Percentiles rank a stretch among this genome's conserved stretches.
These are phyloP conservation scores for Talaromyces borbonicus DNA, from an alignment of 495 filamentous ascomycete genomes.

Conservation along the genomic window DNA sequence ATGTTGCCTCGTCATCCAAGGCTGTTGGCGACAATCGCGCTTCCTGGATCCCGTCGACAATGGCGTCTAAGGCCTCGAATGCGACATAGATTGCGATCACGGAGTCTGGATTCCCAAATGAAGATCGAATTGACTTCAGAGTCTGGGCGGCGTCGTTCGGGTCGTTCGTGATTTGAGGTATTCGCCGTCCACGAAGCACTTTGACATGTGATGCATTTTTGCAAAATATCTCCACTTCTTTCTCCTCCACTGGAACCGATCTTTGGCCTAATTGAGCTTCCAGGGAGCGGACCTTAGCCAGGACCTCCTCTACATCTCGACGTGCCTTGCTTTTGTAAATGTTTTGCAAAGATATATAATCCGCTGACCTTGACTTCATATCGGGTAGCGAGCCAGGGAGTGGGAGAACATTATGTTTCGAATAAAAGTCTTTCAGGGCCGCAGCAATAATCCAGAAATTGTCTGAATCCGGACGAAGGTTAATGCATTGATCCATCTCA, in stretches of 20 bases:
- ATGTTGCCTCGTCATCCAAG: slow-evolving; percentile 26
- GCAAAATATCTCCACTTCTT: slow-evolving; percentile 88
- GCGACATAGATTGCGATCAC: slow-evolving; percentile 73
- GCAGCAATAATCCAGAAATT: slow-evolving; percentile 87
- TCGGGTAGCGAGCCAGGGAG: slow-evolving; percentile 84
- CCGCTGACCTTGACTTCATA: slow-evolving; percentile 92
- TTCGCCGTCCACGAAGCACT: slow-evolving; percentile 56
- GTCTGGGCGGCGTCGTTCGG: slow-evolving; percentile 19
- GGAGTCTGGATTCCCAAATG: slow-evolving; percentile 39
- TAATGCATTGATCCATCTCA: slow-evolving; percentile 48
- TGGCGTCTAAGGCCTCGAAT: slow-evolving; percentile 52
- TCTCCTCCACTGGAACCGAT: slow-evolving; percentile 46
- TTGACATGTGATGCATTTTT: slow-evolving; percentile 92
- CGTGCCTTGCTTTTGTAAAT: slow-evolving; percentile 89
- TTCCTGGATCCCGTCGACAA: slow-evolving; percentile 34
- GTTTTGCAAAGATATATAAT: slow-evolving; percentile 87
- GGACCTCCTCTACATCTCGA: slow-evolving; percentile 68
- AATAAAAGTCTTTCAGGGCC: slow-evolving; percentile 68
- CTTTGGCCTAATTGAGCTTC: slow-evolving; percentile 41
- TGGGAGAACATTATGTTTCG: slow-evolving; percentile 59
- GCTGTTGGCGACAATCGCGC: slow-evolving; percentile 12
- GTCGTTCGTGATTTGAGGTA: slow-evolving; percentile 36
- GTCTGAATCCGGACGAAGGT: slow-evolving; percentile 29
- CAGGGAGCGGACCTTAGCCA: slow-evolving; percentile 52
- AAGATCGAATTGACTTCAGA: slow-evolving; percentile 22